These are phyloP conservation scores for Pholiota conissans DNA, from an alignment of 768 basidiomycete species.

Conservation along the genomic window DNA sequence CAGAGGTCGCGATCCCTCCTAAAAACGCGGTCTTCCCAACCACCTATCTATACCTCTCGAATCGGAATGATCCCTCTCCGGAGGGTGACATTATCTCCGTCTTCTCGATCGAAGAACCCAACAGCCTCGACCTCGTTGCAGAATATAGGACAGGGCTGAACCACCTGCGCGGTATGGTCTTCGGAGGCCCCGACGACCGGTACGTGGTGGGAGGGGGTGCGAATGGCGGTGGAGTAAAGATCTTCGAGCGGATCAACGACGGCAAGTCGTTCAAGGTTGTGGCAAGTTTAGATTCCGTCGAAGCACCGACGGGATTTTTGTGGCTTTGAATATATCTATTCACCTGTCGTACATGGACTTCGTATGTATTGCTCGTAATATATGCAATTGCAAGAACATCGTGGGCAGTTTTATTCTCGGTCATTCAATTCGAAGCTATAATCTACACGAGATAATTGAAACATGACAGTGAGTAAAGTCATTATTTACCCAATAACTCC, in stretches of 20 bases:
- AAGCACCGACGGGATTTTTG: constrained; percentile 56
- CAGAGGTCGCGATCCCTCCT: constrained; percentile 65
- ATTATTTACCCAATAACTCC: constrained; percentile 41
- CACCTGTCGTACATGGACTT: background rate
- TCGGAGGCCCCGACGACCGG: constrained; percentile 60
- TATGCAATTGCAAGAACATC: background rate
- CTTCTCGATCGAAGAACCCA: constrained; percentile 52
- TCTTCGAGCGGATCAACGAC: constrained; percentile 65
- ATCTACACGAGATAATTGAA: background rate
- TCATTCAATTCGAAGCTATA: background rate
- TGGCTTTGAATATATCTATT: constrained; percentile 34
- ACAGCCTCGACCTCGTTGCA: constrained; percentile 47
- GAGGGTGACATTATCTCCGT: constrained; percentile 75
- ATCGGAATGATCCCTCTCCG: constrained; percentile 69
- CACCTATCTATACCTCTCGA: constrained; percentile 70
- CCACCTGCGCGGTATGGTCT: constrained; percentile 68
- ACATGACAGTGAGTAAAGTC: background rate
- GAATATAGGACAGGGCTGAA: constrained; percentile 71
- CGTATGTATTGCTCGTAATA: background rate
- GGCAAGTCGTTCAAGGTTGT: constrained; percentile 56
- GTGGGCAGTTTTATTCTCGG: too few species aligned
- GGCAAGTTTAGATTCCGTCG: constrained; percentile 42
- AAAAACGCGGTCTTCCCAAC: constrained; percentile 51
- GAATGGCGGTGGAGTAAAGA: constrained; percentile 64
- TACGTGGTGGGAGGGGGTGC: constrained; percentile 69